Evolutionary conservation across 495 filamentous ascomycete species (phyloP).

Genomic region (Stereocaulon alpinum): DNA sequence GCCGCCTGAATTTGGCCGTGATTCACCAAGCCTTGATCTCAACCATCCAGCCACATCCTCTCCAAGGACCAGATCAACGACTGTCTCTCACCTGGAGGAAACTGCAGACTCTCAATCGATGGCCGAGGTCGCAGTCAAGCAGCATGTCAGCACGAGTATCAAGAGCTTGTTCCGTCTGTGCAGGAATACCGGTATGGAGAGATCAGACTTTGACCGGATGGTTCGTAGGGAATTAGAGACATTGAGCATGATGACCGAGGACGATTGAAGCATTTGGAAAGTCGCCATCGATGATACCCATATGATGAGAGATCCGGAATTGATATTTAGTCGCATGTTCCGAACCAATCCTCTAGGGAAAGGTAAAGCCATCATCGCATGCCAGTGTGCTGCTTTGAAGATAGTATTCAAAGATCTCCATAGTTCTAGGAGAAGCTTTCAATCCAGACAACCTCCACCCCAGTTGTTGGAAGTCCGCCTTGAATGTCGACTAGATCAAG

Average conservation of each 20-base stretch:
- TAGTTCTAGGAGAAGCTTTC: too few relatives aligned
- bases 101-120: constrained; percentile 52
- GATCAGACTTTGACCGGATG: constrained; percentile 72
- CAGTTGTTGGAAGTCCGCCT: too few relatives aligned
- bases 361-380: background rate
- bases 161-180: constrained; percentile 82
- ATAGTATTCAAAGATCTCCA: too few relatives aligned
- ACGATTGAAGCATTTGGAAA: constrained; percentile 31
- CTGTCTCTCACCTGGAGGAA: constrained; percentile 57
- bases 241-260: constrained; percentile 65
- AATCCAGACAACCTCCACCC: too few relatives aligned
- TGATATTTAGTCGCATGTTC: too few relatives aligned
- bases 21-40: constrained; percentile 17
- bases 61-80: constrained; percentile 43
- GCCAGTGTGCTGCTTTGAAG: background rate
- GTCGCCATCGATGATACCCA: background rate
- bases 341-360: background rate
- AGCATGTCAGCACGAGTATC: constrained; percentile 79
- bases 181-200: constrained; percentile 65
- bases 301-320: background rate
- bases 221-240: constrained; percentile 72
- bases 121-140: constrained; percentile 71
- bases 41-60: constrained; percentile 38
- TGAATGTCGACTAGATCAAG: too few relatives aligned
- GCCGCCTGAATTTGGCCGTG: constrained; percentile 9